phyloP scores from a whole-genome alignment of 441 rosid species.

The Corymbia calophylla region DNA sequence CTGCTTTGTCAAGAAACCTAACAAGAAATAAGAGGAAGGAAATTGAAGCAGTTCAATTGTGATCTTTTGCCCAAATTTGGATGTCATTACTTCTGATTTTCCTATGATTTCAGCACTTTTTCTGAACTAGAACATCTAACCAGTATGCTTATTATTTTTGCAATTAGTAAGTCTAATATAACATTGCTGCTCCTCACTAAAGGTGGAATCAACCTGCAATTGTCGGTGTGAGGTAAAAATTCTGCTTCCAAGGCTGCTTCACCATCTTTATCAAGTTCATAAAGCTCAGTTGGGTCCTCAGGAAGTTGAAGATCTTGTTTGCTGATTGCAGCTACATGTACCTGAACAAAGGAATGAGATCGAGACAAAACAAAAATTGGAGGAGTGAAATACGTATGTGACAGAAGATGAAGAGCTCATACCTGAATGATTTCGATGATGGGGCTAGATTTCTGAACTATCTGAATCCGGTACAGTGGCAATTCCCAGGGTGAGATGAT shows the following conservation, averaged over 20 bases:
- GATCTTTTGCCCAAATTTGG: background rate
- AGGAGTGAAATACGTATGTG: background rate
- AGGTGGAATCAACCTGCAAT: constrained; percentile 25
- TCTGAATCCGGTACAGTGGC: constrained; percentile 36
- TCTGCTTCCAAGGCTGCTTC: constrained; percentile 28
- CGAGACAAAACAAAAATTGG: background rate
- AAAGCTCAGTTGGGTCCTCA: constrained; percentile 29
- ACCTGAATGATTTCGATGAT: constrained; percentile 42
- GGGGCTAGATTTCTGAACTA: constrained; percentile 24
- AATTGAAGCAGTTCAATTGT: background rate
- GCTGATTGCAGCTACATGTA: constrained; percentile 38
- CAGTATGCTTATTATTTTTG: background rate
- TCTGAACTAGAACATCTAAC: no score
- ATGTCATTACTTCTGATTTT: background rate
- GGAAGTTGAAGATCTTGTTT: constrained; percentile 46
- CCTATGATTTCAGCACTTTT: background rate
- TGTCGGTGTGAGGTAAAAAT: constrained; percentile 36
- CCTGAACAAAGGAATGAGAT: constrained; percentile 13
- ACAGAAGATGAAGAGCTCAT: background rate
- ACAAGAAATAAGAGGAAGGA: background rate
- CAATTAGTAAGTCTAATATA: background rate
- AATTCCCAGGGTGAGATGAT: constrained; percentile 20
- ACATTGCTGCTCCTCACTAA: background rate
- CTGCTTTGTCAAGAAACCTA: constrained; percentile 59
- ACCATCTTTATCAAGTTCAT: constrained; percentile 33